Evolutionary conservation across 2,329 filamentous ascomycete species (phyloP).

Genomic region (Microdochium nivale): DNA sequence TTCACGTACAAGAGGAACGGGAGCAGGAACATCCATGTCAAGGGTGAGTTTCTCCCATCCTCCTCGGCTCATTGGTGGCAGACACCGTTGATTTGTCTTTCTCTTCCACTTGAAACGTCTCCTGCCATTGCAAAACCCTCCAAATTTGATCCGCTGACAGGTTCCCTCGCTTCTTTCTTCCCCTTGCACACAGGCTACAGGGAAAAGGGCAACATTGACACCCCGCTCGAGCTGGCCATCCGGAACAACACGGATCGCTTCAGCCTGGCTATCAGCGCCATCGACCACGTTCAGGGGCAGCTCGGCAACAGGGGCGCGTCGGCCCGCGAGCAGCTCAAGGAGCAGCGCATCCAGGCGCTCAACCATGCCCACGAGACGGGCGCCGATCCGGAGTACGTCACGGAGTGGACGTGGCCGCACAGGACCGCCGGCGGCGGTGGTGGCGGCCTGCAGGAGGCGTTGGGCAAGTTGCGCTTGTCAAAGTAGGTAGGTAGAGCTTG

Average conservation of each 20-base stretch:
- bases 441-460: conserved; percentile 23
- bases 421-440: conserved; percentile 7
- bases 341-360: conserved; percentile 54
- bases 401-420: conserved; percentile 57
- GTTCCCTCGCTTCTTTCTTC: too few relatives aligned
- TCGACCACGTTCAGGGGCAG: conserved; percentile 55
- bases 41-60: conserved; percentile 28
- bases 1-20: conserved; percentile 69
- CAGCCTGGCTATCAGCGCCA: conserved; percentile 67
- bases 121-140: neutral
- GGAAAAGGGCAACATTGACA: conserved; percentile 81
- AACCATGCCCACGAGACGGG: conserved; percentile 62
- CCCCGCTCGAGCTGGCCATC: conserved; percentile 69
- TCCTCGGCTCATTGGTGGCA: too few relatives aligned
- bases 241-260: conserved; percentile 71
- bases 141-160: too few relatives aligned
- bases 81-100: too few relatives aligned
- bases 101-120: neutral
- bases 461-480: conserved; percentile 6
- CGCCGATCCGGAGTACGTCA: conserved; percentile 58
- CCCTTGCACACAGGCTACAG: conserved; percentile 44
- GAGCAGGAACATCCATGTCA: conserved; percentile 60
- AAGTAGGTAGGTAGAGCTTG: too few relatives aligned
- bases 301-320: conserved; percentile 55
- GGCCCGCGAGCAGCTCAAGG: conserved; percentile 55